Base-by-base conservation (phyloP, 2,329 filamentous ascomycete species). In the Nothopassalora personata region DNA sequence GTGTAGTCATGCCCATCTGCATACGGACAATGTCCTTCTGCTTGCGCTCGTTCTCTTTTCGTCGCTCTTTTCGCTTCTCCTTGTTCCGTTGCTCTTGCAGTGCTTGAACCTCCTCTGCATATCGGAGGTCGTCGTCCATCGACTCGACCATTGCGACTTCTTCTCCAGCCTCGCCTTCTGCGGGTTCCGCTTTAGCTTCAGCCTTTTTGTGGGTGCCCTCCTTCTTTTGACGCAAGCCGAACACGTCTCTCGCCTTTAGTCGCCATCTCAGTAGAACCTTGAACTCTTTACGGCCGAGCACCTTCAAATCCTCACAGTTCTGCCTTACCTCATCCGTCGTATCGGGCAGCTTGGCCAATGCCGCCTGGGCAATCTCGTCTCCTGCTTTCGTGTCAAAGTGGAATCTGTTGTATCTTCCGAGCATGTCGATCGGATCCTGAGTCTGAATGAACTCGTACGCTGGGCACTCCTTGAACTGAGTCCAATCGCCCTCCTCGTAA, bases 1-100 rank as follows among this genome's bases (percentile, higher is more conserved):
- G 94, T 0, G 91, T 89, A 1, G 87, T 88, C 94, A 99, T 99
- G 77, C 97, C 88, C 79, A 99, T 86, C 75, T 99, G 94, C 88
- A 99, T 88, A 34, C 94, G 86, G n/a, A 96, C 82, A 60, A 97
- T 91, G 65, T 97, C 94, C 67, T 90, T 94, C 67, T 94, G 90
- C 75, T 96, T 97, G 74, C 86, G 86, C 74, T 99, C 94, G 65
- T 99, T 99, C 60, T 96, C 91, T 68, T 83, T 89, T 64, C 92
- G 83, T 66, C 88, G 85, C 69, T 96, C 89, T 67, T 91, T 88
- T 77, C 91, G 95, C 75, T 86, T 93, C 67, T 86, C 86, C 23
- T 87, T 74, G 47, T 77, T 84, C 64, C 94, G 89, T 68, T 86
- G 88, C 28, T 97, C 91, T 66, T 89, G 89, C 69, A 97, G 80